Evolutionary conservation across 208 protist genomes (phyloP).

Genomic region (Naegleria gruberi): DNA sequence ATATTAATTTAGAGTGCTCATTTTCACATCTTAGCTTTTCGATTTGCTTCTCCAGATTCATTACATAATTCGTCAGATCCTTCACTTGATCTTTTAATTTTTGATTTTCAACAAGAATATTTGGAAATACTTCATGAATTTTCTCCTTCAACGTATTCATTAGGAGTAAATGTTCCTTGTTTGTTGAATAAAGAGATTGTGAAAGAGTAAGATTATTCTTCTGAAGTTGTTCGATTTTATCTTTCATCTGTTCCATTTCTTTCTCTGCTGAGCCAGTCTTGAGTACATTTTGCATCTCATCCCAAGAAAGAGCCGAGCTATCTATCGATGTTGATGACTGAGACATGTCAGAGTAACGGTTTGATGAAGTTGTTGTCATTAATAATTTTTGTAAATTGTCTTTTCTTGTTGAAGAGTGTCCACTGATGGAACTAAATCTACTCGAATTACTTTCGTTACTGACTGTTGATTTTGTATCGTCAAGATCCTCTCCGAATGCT

Average conservation of each 20-base stretch:
- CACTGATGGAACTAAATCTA: not conserved
- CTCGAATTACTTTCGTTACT: not conserved
- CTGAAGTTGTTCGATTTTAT: not conserved
- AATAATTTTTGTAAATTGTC: not conserved
- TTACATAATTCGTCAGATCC: not conserved
- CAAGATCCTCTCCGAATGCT: not conserved
- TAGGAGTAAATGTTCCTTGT: not conserved
- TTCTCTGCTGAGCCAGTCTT: not conserved
- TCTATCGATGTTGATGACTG: not conserved
- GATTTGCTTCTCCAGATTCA: not conserved
- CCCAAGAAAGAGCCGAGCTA: not conserved
- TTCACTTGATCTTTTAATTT: not conserved
- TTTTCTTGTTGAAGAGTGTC: not conserved
- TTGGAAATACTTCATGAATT: not conserved
- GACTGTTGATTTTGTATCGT: not conserved
- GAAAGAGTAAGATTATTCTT: not conserved
- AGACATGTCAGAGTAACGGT: not conserved
- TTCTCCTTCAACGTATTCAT: not conserved
- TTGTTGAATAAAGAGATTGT: not conserved
- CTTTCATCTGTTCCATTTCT: slow-evolving; percentile 1
- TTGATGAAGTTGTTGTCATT: not conserved
- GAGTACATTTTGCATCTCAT: not conserved
- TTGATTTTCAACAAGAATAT: not conserved
- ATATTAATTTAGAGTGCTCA: not conserved
- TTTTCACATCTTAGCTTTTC: not conserved